Base-by-base conservation (phyloP, 495 filamentous ascomycete species). In the Hypoxylon intermedium region DNA sequence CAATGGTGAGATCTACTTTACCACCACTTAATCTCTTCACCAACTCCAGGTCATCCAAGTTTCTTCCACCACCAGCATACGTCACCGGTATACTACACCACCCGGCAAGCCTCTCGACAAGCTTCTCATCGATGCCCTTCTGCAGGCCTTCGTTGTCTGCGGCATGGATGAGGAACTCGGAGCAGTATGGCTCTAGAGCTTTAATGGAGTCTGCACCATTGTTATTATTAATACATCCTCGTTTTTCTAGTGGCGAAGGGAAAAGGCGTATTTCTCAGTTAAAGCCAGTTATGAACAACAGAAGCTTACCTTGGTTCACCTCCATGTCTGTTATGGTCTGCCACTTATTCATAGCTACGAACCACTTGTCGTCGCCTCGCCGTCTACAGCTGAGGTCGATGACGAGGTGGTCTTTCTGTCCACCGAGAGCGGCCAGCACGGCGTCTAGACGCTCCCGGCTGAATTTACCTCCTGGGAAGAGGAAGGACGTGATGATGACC, bases 291-390 rank as follows among this genome's bases (percentile, higher is more conserved):
- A 12, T 34, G 31, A 11, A 26, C 20, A 26, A 15, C 12, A 34
- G 44, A 13, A 13, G 37, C 15, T 45, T 76, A 90, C 94, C 87
- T 78, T 88, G 77, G 67, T 85, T 91, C 52, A 98, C 85, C 67
- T 97, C 93, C 87, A 95, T 92, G 69, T 96, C 90, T 0, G 94
- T 98, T 54, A 98, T 86, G 3, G 90, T 93, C 77, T 97, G 93
- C 94, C 94, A 98, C 73, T 95, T 93, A 71, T 98, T 88, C 91
- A 94, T 98, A 34, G 94, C 93, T 23, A 98, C 93, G 57, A 91
- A 88, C 93, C 94, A 98, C 43, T 61, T 83, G 9, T 83, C 82
- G 11, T 84, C 77, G 13, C 82, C 90, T 53, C 85, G 84, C 38
- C 84, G 77, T 37, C 94, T 84, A 67, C 94, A 98, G 69, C 90